Evolutionary conservation across 2,329 filamentous ascomycete genomes (phyloP).

Genomic region (Mycogone perniciosa): DNA sequence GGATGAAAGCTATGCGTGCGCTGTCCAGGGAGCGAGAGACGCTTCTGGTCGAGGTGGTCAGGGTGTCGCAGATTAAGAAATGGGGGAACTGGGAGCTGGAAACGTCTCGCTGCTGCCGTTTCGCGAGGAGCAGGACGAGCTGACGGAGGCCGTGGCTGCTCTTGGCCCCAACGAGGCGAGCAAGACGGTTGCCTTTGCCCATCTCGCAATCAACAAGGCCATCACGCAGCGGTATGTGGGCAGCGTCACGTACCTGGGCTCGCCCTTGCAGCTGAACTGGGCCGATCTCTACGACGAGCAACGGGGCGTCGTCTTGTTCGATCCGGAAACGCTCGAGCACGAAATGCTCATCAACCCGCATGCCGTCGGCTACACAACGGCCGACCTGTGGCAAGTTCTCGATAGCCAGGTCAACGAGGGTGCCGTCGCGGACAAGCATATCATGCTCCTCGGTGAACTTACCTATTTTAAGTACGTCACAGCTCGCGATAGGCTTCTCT

Average conservation of each 20-base stretch:
- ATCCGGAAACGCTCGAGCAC: constrained; percentile 20
- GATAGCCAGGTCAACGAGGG: neutral
- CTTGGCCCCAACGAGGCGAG: constrained; percentile 10
- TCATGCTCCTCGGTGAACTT: constrained; percentile 15
- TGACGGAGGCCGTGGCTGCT: constrained; percentile 14
- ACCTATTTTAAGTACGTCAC: constrained; percentile 11
- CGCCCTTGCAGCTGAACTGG: constrained; percentile 18
- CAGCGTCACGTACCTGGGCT: constrained; percentile 18
- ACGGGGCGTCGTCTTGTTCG: constrained; percentile 16
- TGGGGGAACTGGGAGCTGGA: too few relatives aligned
- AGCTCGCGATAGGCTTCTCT: constrained; percentile 17
- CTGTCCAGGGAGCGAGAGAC: too few relatives aligned
- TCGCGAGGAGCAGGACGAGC: constrained; percentile 17
- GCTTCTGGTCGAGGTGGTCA: too few relatives aligned
- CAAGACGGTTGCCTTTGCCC: constrained; percentile 18
- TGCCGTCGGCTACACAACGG: constrained; percentile 14
- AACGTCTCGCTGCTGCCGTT: constrained; percentile 17
- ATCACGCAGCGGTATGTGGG: constrained; percentile 16
- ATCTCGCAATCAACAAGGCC: constrained; percentile 20
- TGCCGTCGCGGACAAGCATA: constrained; percentile 12
- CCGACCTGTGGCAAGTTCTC: constrained; percentile 12
- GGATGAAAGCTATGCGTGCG: too few relatives aligned
- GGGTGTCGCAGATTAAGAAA: too few relatives aligned
- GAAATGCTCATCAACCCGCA: constrained; percentile 16
- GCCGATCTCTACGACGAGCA: constrained; percentile 17